Conservation (phyloP, 2,329 filamentous ascomycete species). For the Zasmidium citrigriseum region DNA sequence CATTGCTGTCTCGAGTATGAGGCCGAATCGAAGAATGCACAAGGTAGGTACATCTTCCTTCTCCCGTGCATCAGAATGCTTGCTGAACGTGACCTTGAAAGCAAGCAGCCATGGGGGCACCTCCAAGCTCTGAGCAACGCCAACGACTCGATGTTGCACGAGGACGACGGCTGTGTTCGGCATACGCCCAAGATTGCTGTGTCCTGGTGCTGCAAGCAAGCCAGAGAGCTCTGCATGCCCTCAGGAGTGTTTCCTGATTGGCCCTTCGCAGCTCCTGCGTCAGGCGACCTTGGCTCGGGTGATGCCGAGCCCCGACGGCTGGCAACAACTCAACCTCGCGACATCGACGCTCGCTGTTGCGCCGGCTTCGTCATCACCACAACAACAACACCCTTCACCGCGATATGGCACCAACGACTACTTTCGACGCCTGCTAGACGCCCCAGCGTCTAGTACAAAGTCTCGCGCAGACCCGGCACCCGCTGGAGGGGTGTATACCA, state of each 20-base stretch:
- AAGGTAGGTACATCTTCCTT: constrained; percentile 11
- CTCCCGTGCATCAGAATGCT: background rate
- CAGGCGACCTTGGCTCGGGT: background rate
- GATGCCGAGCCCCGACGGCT: background rate
- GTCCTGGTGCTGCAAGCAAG: background rate
- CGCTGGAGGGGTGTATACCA: constrained; percentile 36
- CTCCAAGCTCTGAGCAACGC: background rate
- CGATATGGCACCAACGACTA: constrained; percentile 18
- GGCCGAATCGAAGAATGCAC: constrained; percentile 2
- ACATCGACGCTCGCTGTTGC: background rate
- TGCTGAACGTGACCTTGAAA: constrained; percentile 9
- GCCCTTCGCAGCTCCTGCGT: background rate
- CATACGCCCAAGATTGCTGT: background rate
- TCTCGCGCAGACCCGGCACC: constrained; percentile 34
- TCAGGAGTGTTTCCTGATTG: background rate
- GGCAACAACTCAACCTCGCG: background rate
- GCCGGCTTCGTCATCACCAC: constrained; percentile 9
- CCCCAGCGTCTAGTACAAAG: constrained; percentile 33
- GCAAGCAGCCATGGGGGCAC: background rate
- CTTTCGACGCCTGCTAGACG: constrained; percentile 34
- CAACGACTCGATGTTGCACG: constrained; percentile 6
- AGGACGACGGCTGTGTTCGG: background rate
- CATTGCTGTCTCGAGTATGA: background rate
- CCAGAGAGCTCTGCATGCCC: background rate
- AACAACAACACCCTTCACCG: constrained; percentile 15